A percentile compares a stretch with the other conserved stretches of the same genome.
Conservation (phyloP, 768 basidiomycete species). For the Termitomyces eurrhizus region DNA sequence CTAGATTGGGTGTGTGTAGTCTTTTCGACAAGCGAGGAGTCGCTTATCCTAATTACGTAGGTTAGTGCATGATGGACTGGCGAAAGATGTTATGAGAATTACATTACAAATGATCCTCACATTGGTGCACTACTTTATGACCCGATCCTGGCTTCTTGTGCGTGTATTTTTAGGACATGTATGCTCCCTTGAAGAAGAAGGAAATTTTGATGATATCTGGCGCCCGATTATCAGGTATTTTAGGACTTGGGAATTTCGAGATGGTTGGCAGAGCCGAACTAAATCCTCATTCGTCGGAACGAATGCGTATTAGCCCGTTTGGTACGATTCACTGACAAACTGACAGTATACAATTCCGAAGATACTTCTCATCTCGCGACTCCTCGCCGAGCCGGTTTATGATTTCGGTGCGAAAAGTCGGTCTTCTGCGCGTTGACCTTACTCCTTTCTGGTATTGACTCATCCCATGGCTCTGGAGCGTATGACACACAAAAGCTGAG, state of each 20-base stretch:
- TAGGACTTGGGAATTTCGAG: neutral
- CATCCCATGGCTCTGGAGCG: neutral
- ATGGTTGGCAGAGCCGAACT: neutral
- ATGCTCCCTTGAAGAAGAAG: no score
- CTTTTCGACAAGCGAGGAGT: neutral
- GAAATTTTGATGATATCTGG: neutral
- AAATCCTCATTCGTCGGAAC: neutral
- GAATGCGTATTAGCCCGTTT: no score
- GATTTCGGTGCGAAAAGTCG: neutral
- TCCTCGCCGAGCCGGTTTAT: slow-evolving; percentile 1
- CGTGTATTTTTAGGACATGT: neutral
- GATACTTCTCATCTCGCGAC: neutral
- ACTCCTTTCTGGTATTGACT: neutral
- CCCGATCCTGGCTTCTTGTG: neutral
- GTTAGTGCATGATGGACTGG: neutral
- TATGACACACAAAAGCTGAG: neutral
- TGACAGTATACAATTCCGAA: neutral
- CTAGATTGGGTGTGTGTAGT: neutral
- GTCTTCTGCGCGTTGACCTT: neutral
- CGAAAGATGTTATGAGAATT: neutral
- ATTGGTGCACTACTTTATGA: neutral
- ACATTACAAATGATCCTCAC: neutral
- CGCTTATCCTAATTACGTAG: no score
- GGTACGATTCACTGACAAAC: no score
- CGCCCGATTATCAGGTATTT: neutral